These are phyloP conservation scores for Debaryomyces sp. DNA, from an alignment of 1,139 yeast species.

Conservation along the genomic window DNA sequence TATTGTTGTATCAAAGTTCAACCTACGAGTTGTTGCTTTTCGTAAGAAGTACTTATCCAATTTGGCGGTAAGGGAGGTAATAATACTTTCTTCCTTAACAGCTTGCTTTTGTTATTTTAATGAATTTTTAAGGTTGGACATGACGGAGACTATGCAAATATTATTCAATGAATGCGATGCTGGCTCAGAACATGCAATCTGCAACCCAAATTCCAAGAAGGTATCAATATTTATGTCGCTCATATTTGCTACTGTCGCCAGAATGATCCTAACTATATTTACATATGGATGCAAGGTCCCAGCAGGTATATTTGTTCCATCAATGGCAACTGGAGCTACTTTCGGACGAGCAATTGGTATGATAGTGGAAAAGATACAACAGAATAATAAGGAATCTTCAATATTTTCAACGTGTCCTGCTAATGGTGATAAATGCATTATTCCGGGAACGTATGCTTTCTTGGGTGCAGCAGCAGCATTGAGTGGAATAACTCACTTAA, in stretches of 20 bases:
- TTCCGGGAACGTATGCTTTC: conserved; percentile 93
- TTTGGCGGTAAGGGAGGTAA: conserved; percentile 71
- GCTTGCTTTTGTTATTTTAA: conserved; percentile 82
- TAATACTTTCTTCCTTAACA: conserved; percentile 66
- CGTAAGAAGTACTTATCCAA: conserved; percentile 67
- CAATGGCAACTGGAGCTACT: conserved; percentile 95
- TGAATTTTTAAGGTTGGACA: conserved; percentile 77
- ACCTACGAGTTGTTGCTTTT: conserved; percentile 76
- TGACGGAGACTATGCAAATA: conserved; percentile 94
- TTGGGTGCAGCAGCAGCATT: conserved; percentile 97
- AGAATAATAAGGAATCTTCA: conserved; percentile 38
- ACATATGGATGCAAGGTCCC: conserved; percentile 94
- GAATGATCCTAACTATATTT: conserved; percentile 72
- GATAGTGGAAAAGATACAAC: conserved; percentile 59
- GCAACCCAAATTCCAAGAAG: conserved; percentile 47
- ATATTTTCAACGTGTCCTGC: conserved; percentile 52
- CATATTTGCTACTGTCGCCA: conserved; percentile 67
- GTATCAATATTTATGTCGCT: conserved; percentile 50
- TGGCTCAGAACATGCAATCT: conserved; percentile 44
- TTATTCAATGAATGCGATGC: conserved; percentile 82
- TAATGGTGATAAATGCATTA: conserved; percentile 56
- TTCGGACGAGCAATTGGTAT: conserved; percentile 88
- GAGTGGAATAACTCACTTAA: conserved; percentile 89
- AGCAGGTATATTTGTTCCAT: conserved; percentile 95
- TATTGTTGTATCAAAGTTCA: conserved; percentile 74